Evolutionary conservation across 768 basidiomycete species (phyloP).

Genomic region (Flagelloscypha sp.): DNA sequence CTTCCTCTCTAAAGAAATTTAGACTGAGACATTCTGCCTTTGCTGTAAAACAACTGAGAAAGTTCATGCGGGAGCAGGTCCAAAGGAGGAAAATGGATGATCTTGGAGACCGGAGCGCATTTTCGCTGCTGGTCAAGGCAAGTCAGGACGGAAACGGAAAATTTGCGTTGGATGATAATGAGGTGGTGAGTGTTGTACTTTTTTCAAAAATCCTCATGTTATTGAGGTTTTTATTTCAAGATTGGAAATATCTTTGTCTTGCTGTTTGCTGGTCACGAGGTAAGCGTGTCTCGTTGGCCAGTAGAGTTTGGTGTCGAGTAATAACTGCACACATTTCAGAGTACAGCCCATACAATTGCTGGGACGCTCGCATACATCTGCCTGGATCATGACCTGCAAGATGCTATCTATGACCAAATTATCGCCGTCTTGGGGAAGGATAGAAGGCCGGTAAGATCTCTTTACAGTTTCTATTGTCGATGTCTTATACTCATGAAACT

Average conservation of each 20-base stretch:
- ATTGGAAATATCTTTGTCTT: constrained; percentile 46
- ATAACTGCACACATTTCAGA: too few species aligned
- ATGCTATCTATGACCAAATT: constrained; percentile 40
- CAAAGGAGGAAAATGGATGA: constrained; percentile 26
- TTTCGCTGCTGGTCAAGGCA: constrained; percentile 36
- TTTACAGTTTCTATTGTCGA: too few species aligned
- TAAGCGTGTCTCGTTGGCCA: background rate
- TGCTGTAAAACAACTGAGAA: constrained; percentile 19
- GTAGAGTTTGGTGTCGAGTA: background rate
- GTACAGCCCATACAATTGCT: constrained; percentile 40
- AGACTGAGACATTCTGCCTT: constrained; percentile 17
- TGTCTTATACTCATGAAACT: too few species aligned
- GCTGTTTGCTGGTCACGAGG: constrained; percentile 55
- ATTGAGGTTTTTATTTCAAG: constrained; percentile 16
- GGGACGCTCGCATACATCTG: constrained; percentile 40
- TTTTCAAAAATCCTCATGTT: background rate
- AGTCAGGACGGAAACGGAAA: constrained; percentile 37
- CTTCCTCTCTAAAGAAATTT: background rate
- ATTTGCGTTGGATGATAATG: constrained; percentile 29
- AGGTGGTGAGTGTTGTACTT: constrained; percentile 23
- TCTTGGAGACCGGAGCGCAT: too few species aligned
- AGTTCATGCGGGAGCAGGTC: constrained; percentile 32
- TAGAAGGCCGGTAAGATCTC: constrained; percentile 24
- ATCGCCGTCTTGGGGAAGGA: constrained; percentile 25
- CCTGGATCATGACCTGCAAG: constrained; percentile 37